Percentiles rank a stretch among this genome's conserved stretches.
These are phyloP conservation scores for Penicillium angulare DNA, from an alignment of 495 filamentous ascomycete species.

Conservation along the genomic window DNA sequence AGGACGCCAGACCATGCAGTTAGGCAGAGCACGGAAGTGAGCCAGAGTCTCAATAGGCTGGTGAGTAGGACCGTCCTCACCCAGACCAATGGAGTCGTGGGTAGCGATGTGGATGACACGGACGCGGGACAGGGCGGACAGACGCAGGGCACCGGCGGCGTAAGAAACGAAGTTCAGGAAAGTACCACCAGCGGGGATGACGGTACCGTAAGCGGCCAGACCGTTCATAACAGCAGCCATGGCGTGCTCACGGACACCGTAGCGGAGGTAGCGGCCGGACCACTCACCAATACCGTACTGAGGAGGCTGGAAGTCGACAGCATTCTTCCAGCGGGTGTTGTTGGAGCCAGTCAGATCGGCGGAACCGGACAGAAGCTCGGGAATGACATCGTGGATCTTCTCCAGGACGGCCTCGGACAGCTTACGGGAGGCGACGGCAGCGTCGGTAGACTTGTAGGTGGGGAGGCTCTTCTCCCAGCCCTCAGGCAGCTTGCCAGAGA, in stretches of 20 bases:
- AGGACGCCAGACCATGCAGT: slow-evolving; percentile 99
- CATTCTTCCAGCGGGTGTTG: slow-evolving; percentile 96
- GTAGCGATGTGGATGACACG: slow-evolving; percentile 96
- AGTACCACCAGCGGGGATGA: slow-evolving; percentile 91
- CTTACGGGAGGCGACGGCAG: slow-evolving; percentile 87
- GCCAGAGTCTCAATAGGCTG: slow-evolving; percentile 99
- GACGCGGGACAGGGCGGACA: slow-evolving; percentile 87
- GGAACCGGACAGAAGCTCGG: slow-evolving; percentile 92
- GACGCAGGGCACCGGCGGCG: slow-evolving; percentile 89
- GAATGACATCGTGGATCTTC: slow-evolving; percentile 78
- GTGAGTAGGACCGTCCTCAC: slow-evolving; percentile 98
- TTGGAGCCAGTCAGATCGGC: slow-evolving; percentile 98
- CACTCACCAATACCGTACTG: slow-evolving; percentile 81
- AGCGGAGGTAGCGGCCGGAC: slow-evolving; percentile 90
- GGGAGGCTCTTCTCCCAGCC: slow-evolving; percentile 96
- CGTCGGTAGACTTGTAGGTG: slow-evolving; percentile 82
- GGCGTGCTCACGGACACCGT: slow-evolving; percentile 94
- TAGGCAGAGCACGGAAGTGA: slow-evolving; percentile 98
- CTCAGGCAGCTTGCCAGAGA: slow-evolving; percentile 81
- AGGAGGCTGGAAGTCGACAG: slow-evolving; percentile 95
- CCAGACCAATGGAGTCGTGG: slow-evolving; percentile 98
- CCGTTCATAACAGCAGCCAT: slow-evolving; percentile 99
- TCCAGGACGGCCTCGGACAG: slow-evolving; percentile 91
- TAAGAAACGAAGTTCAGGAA: slow-evolving; percentile 99
- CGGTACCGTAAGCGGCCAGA: slow-evolving; percentile 89